Base-by-base conservation (phyloP, 2,329 filamentous ascomycete species). In the Colletotrichum melonis region DNA sequence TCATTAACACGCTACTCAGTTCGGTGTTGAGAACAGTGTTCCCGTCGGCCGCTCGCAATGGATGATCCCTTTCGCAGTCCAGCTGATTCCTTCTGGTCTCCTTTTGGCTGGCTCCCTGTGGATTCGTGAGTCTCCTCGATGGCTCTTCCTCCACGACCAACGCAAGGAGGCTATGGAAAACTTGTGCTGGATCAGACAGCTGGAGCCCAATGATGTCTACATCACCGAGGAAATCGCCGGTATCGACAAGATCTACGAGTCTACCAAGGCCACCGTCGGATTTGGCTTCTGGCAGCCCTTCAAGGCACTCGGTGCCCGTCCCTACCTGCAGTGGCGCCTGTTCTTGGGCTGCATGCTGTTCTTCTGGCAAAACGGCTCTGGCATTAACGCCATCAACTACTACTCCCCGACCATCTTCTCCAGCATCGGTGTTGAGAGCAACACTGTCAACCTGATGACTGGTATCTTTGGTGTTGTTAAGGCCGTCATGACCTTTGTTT, bases 391-490 rank as follows among this genome's bases (percentile, higher is more conserved):
- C 5, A 88, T 91, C 79, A 92, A 92, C 81, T 92, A 92, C 80
- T 91, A 90, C 77, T 85, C 84, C 0, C 90, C 91, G 0, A 91
- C 89, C 0, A 88, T 92, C 12, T 92, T 93, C 83, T 86, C 59
- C 1, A 74, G 72, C 32, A 74, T 74, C 19, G 72, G 72, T 8
- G 66, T 74, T 32, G 72, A 74, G 16, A 28, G 28, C 1, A 63
- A 63, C 35, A 74, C 72, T 2, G 72, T 74, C 12, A 72, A 74
- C 73, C 83, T 93, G 46, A 92, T 91, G 9, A 93, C 91, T 0
- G 91, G 91, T 26, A 88, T 93, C 64, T 93, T 92, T 74, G 91
- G 91, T 26, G 90, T 92, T 2, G 88, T 93, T 76, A 92, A 92
- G 84, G 92, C 91, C 0, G 83, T 88, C 5, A 83, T 91, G 70